Percentiles rank a stretch among this genome's conserved stretches.
Conservation (phyloP, 2,329 filamentous ascomycete genomes). For the Juglanconis juglandina region DNA sequence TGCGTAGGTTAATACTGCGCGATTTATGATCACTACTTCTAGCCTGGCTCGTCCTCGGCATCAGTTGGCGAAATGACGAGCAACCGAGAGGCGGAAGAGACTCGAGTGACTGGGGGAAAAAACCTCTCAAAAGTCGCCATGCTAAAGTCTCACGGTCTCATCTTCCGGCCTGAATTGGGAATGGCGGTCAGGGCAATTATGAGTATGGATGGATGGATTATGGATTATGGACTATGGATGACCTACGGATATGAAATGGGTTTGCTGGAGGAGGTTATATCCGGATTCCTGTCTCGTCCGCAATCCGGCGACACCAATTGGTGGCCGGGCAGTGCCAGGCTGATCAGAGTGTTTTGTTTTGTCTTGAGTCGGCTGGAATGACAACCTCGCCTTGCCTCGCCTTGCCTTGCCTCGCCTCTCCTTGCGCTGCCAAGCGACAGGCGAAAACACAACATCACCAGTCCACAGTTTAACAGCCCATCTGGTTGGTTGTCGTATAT, state of each 20-base stretch:
- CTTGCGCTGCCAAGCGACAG: no score
- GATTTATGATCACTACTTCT: slow-evolving; percentile 9
- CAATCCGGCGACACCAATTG: slow-evolving; percentile 14
- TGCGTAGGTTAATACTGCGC: not conserved
- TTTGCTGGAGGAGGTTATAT: slow-evolving; percentile 7
- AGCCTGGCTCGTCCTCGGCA: slow-evolving; percentile 14
- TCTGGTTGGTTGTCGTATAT: no score
- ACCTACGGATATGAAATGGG: not conserved
- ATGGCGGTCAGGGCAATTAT: slow-evolving; percentile 11
- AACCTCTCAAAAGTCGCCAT: not conserved
- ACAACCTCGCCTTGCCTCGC: no score
- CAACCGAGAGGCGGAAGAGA: slow-evolving; percentile 7
- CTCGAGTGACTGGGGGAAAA: not conserved
- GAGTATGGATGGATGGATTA: no score
- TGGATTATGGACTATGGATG: no score
- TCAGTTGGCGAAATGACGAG: slow-evolving; percentile 18
- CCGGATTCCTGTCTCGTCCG: not conserved
- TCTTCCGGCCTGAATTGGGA: not conserved
- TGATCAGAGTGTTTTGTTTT: no score
- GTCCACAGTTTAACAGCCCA: no score
- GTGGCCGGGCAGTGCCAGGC: not conserved
- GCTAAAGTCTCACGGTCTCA: not conserved
- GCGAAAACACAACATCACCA: no score
- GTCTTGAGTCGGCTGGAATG: no score
- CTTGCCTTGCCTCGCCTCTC: no score